These are phyloP conservation scores for Rhodotorula babjevae DNA, from an alignment of 768 basidiomycete genomes.

Conservation along the genomic window DNA sequence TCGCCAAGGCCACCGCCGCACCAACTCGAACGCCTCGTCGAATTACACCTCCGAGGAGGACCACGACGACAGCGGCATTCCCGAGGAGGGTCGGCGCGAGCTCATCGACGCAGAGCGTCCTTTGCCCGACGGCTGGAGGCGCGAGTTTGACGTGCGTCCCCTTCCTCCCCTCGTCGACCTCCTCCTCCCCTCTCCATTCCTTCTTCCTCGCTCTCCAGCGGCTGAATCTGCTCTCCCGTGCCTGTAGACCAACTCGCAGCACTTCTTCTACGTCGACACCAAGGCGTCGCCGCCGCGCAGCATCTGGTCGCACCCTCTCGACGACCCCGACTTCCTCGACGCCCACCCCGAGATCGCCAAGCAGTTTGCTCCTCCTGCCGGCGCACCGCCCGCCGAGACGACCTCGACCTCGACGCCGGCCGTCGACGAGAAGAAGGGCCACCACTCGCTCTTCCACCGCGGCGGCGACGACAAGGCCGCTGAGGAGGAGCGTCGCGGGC, in stretches of 20 bases:
- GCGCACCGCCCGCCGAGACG: neutral
- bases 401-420: too few species aligned
- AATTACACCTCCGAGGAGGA: conserved; percentile 10
- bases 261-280: conserved; percentile 44
- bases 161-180: too few species aligned
- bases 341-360: conserved; percentile 27
- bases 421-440: neutral
- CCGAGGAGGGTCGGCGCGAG: conserved; percentile 1
- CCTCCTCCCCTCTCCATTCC: neutral
- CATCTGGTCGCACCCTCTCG: conserved; percentile 43
- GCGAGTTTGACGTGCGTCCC: conserved; percentile 38
- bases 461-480: neutral
- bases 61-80: neutral
- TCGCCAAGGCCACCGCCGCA: neutral
- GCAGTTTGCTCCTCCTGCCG: neutral
- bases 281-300: conserved; percentile 39
- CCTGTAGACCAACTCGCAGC: conserved; percentile 9
- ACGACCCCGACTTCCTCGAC: conserved; percentile 36
- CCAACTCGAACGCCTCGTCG: neutral
- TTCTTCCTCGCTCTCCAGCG: neutral
- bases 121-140: conserved; percentile 40
- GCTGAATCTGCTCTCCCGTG: too few species aligned
- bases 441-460: neutral
- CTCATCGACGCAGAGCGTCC: conserved; percentile 36
- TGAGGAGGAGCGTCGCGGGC: neutral